Evolutionary conservation across 208 protist genomes (phyloP).

Genomic region (Leishmania turanica): DNA sequence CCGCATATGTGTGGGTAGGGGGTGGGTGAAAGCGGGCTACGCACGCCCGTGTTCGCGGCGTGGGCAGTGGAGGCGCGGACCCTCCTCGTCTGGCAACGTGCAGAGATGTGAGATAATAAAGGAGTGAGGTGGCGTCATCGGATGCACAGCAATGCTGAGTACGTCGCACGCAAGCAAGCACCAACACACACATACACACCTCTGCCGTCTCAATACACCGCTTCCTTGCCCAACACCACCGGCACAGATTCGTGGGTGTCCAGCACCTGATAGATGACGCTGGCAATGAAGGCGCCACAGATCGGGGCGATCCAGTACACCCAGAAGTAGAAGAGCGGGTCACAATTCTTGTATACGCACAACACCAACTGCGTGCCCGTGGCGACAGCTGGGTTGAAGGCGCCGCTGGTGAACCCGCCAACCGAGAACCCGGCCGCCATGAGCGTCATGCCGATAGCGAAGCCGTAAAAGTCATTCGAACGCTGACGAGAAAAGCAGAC

Average conservation of each 20-base stretch:
- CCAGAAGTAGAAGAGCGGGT: conserved; percentile 72
- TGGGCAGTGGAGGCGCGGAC: background rate
- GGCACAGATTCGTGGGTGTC: conserved; percentile 64
- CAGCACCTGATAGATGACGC: conserved; percentile 82
- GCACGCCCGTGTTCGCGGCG: background rate
- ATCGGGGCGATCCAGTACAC: conserved; percentile 90
- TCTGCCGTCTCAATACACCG: conserved; percentile 35
- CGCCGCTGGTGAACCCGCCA: conserved; percentile 59
- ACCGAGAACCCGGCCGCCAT: conserved; percentile 76
- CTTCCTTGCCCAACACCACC: conserved; percentile 26
- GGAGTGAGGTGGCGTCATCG: background rate
- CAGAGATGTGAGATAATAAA: background rate
- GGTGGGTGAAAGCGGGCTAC: background rate
- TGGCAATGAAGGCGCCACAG: conserved; percentile 76
- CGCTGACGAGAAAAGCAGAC: conserved; percentile 84
- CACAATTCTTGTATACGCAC: conserved; percentile 75
- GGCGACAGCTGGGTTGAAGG: conserved; percentile 85
- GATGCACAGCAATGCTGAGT: background rate
- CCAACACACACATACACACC: background rate
- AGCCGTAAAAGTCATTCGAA: conserved; percentile 85
- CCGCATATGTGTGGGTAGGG: background rate
- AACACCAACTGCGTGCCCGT: conserved; percentile 72
- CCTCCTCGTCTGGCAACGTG: background rate
- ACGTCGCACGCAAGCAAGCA: background rate
- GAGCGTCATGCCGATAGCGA: conserved; percentile 77